These are phyloP conservation scores for Cucumis cinereus DNA, from an alignment of 306 rosid genomes.

Conservation along the genomic window DNA sequence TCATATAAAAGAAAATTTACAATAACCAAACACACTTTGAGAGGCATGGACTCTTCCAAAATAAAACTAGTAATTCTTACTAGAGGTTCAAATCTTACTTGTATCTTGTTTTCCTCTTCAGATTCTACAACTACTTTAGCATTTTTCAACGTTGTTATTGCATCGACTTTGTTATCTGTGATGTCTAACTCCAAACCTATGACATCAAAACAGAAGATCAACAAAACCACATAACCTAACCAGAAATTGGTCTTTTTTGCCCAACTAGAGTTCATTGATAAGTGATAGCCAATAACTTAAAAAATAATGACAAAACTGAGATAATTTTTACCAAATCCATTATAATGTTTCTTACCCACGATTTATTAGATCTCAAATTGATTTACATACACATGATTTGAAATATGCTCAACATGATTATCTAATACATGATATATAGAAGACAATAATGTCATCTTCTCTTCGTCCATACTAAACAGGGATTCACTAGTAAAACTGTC, in stretches of 20 bases:
- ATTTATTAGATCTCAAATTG: not conserved
- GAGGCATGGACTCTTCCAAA: not conserved
- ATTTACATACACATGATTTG: not conserved
- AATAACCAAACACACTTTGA: not conserved
- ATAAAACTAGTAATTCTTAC: not conserved
- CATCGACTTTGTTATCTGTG: slow-evolving; percentile 29
- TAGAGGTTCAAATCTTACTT: slow-evolving; percentile 25
- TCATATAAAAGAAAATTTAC: not conserved
- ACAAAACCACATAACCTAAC: not conserved
- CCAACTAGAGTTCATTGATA: not conserved
- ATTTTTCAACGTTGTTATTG: slow-evolving; percentile 22
- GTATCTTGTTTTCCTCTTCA: slow-evolving; percentile 41
- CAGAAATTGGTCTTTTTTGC: not conserved
- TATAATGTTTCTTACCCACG: not conserved
- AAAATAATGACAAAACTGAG: not conserved
- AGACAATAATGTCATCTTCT: not conserved
- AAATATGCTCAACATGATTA: not conserved
- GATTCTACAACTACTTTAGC: slow-evolving; percentile 42
- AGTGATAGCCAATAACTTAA: not conserved
- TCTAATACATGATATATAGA: not conserved
- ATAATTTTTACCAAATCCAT: not conserved
- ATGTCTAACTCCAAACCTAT: slow-evolving; percentile 71
- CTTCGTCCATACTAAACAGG: not conserved
- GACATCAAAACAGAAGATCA: slow-evolving; percentile 5
- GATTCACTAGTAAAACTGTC: not conserved